Base-by-base conservation (phyloP, 108 stramenopile species). In the Nitzschia palea region DNA sequence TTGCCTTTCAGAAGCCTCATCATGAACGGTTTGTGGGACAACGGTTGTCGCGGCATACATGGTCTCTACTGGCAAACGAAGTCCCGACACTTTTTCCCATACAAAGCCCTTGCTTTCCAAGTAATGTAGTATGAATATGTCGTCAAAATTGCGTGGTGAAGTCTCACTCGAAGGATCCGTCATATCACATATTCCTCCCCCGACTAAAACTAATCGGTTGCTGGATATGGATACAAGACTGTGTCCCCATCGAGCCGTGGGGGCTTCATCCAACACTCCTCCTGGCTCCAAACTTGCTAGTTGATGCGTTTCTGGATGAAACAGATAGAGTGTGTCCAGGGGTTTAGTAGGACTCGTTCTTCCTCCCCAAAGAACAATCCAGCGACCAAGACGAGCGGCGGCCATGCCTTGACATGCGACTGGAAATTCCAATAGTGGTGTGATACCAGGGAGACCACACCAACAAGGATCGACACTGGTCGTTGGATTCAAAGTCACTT, bases 171-270 rank as follows among this genome's bases (percentile, higher is more conserved):
- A 65, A 27, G 60, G 44, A 50, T 33, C 62, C 51, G 18, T 45
- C 51, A 4, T 35, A 4, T 6, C 60, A 14, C 9, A 58, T 36
- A 26, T 42, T 31, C 30, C 57, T 27, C 20, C 64, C 37, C 59
- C 59, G 18, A 60, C 36, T 40, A 60, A 42, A 15, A 43, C 35
- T 25, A 37, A 26, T 60, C 59, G 59, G 32, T 53, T 60, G 35
- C 50, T 45, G 0, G 56, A 54, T 37, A 91, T 52, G 23, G 82
- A 47, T 17, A 79, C 84, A 59, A 90, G 73, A 9, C 80, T 67
- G 69, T 91, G 90, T 10, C 90, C 93, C 84, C 84, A 94, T 29
- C 88, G 63, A 20, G 90, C 62, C 54, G 56, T 30, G 10, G 93
- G 90, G 20, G 59, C 45, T 28, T 45, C 35, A 23, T 83, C 86